A percentile compares a stretch with the other conserved stretches of the same genome.
phyloP scores from a whole-genome alignment of 1,284 basidiomycete species.

The Coniferiporia sulphurascens region DNA sequence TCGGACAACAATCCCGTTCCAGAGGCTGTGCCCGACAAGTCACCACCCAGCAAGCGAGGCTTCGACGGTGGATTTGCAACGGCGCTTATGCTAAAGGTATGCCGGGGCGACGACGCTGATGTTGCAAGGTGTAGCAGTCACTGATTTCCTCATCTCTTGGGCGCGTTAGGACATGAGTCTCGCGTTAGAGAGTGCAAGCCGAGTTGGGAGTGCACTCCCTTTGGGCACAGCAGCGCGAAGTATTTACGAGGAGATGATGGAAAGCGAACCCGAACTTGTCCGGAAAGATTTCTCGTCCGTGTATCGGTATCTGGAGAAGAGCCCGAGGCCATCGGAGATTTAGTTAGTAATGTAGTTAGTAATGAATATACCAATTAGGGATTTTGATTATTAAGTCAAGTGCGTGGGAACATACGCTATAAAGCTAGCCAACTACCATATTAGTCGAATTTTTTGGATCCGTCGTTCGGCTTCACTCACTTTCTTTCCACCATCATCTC shows the following conservation, averaged over 20 bases:
- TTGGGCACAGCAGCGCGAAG: slow-evolving; percentile 58
- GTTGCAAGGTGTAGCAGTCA: too few species aligned
- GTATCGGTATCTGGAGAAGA: slow-evolving; percentile 53
- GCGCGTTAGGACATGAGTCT: slow-evolving; percentile 70
- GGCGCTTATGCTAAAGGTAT: slow-evolving; percentile 79
- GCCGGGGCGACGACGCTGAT: slow-evolving; percentile 9
- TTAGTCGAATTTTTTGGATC: neutral
- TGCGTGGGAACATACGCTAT: neutral
- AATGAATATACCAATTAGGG: neutral
- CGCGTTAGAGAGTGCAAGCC: slow-evolving; percentile 56
- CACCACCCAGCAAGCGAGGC: slow-evolving; percentile 77
- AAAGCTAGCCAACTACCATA: neutral
- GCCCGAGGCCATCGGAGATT: neutral
- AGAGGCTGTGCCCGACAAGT: slow-evolving; percentile 61
- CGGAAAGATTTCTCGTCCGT: slow-evolving; percentile 78
- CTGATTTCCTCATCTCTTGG: neutral
- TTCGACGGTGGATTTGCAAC: slow-evolving; percentile 85
- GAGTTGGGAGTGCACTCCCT: slow-evolving; percentile 50
- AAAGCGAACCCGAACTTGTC: slow-evolving; percentile 51
- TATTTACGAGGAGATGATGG: slow-evolving; percentile 54
- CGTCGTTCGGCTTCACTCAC: slow-evolving; percentile 11
- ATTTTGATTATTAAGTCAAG: neutral
- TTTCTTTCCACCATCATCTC: neutral
- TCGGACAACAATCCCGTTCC: slow-evolving; percentile 88
- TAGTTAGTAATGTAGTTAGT: neutral